phyloP scores from a whole-genome alignment of 768 basidiomycete species.

The Kwoniella dejecticola region DNA sequence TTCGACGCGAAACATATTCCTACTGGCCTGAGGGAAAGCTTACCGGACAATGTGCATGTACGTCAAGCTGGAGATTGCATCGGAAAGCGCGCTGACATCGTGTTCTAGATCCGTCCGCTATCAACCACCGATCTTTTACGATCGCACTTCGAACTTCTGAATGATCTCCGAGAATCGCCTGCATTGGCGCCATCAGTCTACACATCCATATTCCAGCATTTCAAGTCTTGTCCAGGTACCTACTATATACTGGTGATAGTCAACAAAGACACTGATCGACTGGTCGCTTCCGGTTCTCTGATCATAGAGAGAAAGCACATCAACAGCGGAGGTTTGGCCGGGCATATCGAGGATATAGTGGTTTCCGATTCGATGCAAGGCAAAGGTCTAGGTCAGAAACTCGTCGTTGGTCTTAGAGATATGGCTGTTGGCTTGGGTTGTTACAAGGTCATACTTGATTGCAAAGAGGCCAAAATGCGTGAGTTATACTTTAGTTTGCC shows the following conservation, averaged over 20 bases:
- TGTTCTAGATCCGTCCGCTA: constrained; percentile 67
- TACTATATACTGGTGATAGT: constrained; percentile 87
- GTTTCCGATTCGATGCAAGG: constrained; percentile 87
- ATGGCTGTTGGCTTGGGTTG: constrained; percentile 76
- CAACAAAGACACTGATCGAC: constrained; percentile 68
- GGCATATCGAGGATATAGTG: constrained; percentile 97
- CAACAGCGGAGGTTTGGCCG: constrained; percentile 75
- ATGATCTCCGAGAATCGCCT: constrained; percentile 68
- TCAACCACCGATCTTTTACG: constrained; percentile 80
- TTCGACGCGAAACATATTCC: constrained; percentile 76
- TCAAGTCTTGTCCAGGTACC: constrained; percentile 57
- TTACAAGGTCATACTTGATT: constrained; percentile 97
- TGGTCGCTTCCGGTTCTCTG: constrained; percentile 80
- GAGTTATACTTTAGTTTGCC: constrained; percentile 56
- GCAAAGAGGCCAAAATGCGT: constrained; percentile 86
- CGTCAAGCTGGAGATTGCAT: constrained; percentile 39
- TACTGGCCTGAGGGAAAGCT: constrained; percentile 62
- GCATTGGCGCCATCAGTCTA: constrained; percentile 72
- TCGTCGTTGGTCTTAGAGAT: constrained; percentile 79
- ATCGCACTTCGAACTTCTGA: constrained; percentile 77
- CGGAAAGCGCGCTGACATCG: not conserved
- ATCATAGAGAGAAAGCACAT: constrained; percentile 95
- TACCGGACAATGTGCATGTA: constrained; percentile 72
- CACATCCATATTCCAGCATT: constrained; percentile 60
- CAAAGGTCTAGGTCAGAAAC: constrained; percentile 78